Base-by-base conservation (phyloP, 306 rosid species). In the Malus orientalis region DNA sequence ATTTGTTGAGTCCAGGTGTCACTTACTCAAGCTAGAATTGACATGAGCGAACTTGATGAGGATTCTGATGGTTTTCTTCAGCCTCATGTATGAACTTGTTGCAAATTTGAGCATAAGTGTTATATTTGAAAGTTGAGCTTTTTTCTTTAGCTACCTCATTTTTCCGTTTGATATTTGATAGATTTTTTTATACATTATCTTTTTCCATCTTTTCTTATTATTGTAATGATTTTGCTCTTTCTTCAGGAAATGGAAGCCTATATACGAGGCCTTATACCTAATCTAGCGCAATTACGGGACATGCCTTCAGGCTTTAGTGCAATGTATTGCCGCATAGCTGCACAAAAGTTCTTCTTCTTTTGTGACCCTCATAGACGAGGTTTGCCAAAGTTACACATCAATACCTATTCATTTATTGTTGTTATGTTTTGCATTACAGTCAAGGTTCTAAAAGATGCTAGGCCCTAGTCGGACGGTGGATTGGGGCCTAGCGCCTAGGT, bases 321-420 rank as follows among this genome's bases (percentile, higher is more conserved):
- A 79, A 95, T 87, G 87, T 95, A 95, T 80, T 92, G 99, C 80
- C 96, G 96, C 72, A 95, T 95, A 80, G 99, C 99, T 64, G 96
- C 99, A 57, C 96, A 86, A 82, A 95, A 95, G 82, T 95, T 95
- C 87, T 95, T 92, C 86, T 95, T 95, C 96, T 92, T 95, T 82
- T 95, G 99, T 67, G 99, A 95, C 81, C 96, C 99, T 80, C 88
- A 93, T 78, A 91, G 98, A 82, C 93, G 99, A 91, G 99, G 99
- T 95, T 78, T 82, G 92, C 78, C 63, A 71, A 23, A 23, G 61
- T 58, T 20, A 23, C 32, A 66, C 15, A 0, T 32, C 33, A 18
- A 64, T 10, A 6, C 66, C 18, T 11, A 11, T 60, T 60, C 27
- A 2, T 58, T 18, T 57, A 55, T 8, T 73, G 7, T 5, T 58